Evolutionary conservation across 2,329 filamentous ascomycete genomes (phyloP).

Genomic region (Clonostachys rosea): DNA sequence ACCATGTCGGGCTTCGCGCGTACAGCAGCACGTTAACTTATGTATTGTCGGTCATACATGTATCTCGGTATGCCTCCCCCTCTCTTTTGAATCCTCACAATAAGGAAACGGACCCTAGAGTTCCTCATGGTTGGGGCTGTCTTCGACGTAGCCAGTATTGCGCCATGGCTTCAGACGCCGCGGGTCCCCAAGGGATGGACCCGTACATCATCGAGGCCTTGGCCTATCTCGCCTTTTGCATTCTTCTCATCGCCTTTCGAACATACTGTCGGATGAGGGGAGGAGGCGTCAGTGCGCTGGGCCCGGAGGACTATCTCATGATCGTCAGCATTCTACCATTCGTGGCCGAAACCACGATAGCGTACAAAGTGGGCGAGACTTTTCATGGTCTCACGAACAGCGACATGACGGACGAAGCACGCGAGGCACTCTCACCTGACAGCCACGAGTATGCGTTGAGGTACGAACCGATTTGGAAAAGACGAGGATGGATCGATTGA

Average conservation of each 20-base stretch:
- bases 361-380: conserved; percentile 37
- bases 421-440: conserved; percentile 29
- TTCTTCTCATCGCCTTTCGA: conserved; percentile 1
- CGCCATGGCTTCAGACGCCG: no score
- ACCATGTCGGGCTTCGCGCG: no score
- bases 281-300: background rate
- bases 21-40: no score
- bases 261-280: background rate
- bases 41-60: no score
- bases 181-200: no score
- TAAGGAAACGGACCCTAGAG: no score
- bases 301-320: conserved; percentile 3
- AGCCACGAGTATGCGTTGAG: conserved; percentile 33
- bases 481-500: no score
- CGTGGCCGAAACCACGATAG: conserved; percentile 39
- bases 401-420: conserved; percentile 41
- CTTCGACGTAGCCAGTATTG: no score
- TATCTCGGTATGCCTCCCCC: no score
- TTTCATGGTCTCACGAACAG: conserved; percentile 47
- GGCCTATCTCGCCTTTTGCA: background rate
- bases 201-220: conserved; percentile 1
- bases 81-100: no score
- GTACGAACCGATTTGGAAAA: conserved; percentile 1
- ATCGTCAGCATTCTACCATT: conserved; percentile 31
- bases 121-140: no score